These are phyloP conservation scores for Penicillium desertorum DNA, from an alignment of 495 filamentous ascomycete genomes.

Conservation along the genomic window DNA sequence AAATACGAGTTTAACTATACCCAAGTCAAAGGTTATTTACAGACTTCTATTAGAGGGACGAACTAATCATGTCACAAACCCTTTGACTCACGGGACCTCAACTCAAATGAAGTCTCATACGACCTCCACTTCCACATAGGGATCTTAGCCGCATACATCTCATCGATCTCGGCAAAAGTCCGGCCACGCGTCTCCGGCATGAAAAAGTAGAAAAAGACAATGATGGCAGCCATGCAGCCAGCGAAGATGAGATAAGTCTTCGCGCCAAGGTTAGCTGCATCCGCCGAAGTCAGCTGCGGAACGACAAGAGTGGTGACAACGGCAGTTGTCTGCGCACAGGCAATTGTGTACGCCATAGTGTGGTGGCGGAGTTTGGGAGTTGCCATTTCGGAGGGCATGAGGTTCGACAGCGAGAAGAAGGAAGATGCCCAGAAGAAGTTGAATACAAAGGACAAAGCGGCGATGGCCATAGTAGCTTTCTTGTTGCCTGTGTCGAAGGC, in stretches of 20 bases:
- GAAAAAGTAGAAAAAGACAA: constrained; percentile 51
- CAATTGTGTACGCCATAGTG: constrained; percentile 44
- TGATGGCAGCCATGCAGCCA: constrained; percentile 40
- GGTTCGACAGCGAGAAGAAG: constrained; percentile 33
- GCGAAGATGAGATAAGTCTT: constrained; percentile 43
- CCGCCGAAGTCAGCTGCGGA: constrained; percentile 37
- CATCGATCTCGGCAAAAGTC: constrained; percentile 53
- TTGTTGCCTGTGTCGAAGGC: constrained; percentile 26
- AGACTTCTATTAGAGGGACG: neutral
- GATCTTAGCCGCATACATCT: constrained; percentile 53
- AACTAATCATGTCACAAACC: neutral
- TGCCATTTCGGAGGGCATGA: constrained; percentile 44
- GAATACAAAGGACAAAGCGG: constrained; percentile 36
- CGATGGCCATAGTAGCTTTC: constrained; percentile 25
- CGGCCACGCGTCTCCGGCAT: constrained; percentile 54
- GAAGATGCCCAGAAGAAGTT: constrained; percentile 44
- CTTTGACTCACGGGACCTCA: constrained; percentile 17
- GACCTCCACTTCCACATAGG: constrained; percentile 43
- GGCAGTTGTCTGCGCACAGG: constrained; percentile 38
- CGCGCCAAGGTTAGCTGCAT: constrained; percentile 40
- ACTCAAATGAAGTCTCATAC: constrained; percentile 27
- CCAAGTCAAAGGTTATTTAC: neutral
- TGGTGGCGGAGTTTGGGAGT: constrained; percentile 43
- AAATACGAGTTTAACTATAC: neutral
- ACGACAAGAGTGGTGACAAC: constrained; percentile 41